phyloP scores from a whole-genome alignment of 768 basidiomycete genomes.

The Leccinum broughii region DNA sequence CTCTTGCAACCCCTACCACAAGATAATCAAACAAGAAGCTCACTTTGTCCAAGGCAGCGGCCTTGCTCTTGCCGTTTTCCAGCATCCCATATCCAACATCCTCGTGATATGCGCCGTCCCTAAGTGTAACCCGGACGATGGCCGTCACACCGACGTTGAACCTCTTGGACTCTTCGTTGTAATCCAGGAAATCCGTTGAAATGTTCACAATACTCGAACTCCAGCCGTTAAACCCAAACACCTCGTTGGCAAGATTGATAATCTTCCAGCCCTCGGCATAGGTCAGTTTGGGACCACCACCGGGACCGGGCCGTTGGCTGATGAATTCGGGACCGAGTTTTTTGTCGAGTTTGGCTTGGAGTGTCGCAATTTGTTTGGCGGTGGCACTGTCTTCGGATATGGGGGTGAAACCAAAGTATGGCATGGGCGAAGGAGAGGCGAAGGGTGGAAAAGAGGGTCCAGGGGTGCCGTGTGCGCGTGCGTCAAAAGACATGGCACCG shows the following conservation, averaged over 20 bases:
- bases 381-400: slow-evolving; percentile 62
- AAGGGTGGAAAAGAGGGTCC: slow-evolving; percentile 10
- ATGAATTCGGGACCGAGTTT: slow-evolving; percentile 95
- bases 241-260: slow-evolving; percentile 96
- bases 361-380: slow-evolving; percentile 53
- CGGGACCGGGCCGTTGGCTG: slow-evolving; percentile 85
- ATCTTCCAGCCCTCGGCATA: slow-evolving; percentile 99
- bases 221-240: slow-evolving; percentile 99
- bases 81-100: slow-evolving; percentile 89
- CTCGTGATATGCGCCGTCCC: slow-evolving; percentile 89
- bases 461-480: slow-evolving; percentile 50
- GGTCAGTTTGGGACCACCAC: slow-evolving; percentile 82
- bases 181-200: slow-evolving; percentile 78
- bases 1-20: not conserved
- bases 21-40: slow-evolving; percentile 21
- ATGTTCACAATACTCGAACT: slow-evolving; percentile 75
- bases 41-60: slow-evolving; percentile 88
- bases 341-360: slow-evolving; percentile 82
- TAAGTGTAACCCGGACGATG: slow-evolving; percentile 81
- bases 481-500: slow-evolving; percentile 63
- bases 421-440: slow-evolving; percentile 2
- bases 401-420: slow-evolving; percentile 6
- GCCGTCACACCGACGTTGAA: slow-evolving; percentile 81
- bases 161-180: slow-evolving; percentile 60
- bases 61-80: slow-evolving; percentile 87